These are phyloP conservation scores for Sordaria brevicollis DNA, from an alignment of 495 filamentous ascomycete genomes.

Conservation along the genomic window DNA sequence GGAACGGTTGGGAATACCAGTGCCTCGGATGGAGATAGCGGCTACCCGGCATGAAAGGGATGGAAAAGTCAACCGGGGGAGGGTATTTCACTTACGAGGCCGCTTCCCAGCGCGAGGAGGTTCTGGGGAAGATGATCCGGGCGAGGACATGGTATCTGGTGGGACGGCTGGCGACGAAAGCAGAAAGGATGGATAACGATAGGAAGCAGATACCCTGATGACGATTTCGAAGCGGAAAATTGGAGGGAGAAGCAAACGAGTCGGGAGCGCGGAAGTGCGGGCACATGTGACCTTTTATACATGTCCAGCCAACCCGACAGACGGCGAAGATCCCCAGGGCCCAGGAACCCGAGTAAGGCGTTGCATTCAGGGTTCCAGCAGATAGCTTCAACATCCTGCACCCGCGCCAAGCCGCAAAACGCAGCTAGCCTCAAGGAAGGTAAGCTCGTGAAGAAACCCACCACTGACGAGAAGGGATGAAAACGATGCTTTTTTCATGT, in stretches of 20 bases:
- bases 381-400: not conserved
- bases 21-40: not conserved
- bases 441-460: not conserved
- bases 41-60: not conserved
- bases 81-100: not conserved
- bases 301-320: not conserved
- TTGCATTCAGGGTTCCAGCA: not conserved
- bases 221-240: not conserved
- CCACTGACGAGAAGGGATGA: not conserved
- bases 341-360: not conserved
- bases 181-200: not conserved
- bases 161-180: not conserved
- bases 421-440: not conserved
- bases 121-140: not conserved
- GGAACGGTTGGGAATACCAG: not conserved
- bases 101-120: not conserved
- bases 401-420: not conserved
- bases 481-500: not conserved
- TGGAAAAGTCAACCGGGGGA: not conserved
- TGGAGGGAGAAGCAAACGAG: not conserved
- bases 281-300: not conserved
- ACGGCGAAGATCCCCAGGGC: not conserved
- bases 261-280: not conserved
- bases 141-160: not conserved
- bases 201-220: not conserved